Base-by-base conservation (phyloP, 2,329 filamentous ascomycete genomes). In the Emmonsiellopsis sp. region DNA sequence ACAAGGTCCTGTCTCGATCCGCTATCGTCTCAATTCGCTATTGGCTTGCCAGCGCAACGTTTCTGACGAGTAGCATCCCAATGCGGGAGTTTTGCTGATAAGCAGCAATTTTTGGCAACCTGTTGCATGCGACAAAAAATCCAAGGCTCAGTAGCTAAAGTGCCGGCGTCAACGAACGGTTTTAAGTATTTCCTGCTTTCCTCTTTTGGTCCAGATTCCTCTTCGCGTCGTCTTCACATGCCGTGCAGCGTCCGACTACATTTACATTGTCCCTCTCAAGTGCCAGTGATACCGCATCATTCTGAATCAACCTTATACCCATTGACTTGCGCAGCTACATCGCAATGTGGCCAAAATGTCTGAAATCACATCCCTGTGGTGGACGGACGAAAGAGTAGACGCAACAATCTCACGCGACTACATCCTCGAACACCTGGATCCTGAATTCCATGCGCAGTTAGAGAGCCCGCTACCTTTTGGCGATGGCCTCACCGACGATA, bases 401-500 rank as follows among this genome's bases (percentile, higher is more conserved):
- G 65, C 72, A 52, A 73, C 71, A 0, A 65, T 76, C 41, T 66
- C 67, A 38, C 64, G 65, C 5, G 70, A 71, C 37, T 75, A 69
- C 56, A 64, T 76, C 50, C 63, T 71, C 43, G 61, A 59, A 26
- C 62, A 66, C 31, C 58, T 68, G 11, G 59, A 61, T n/a, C 59
- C 63, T 5, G 54, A 55, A 46, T 59, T 61, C 40, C 62, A 66
- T 41, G 61, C 70, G 13, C 65, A 61, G n/a, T 60, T 65, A n/a
- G 62, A 67, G 5, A 64, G 68, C 51, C 64, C 68, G 5, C 62
- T 68, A 8, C 63, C 67, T 13, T 74, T 72, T 66, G 73, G 73
- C 3, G 73, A 74, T 48, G 72, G 70, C 9, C 55, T 76, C 52
- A 75, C 73, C 26, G 73, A 72, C 50, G 72, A 75, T 58, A 74